Conservation (phyloP, 495 filamentous ascomycete genomes). For the Xylaria telfairii region DNA sequence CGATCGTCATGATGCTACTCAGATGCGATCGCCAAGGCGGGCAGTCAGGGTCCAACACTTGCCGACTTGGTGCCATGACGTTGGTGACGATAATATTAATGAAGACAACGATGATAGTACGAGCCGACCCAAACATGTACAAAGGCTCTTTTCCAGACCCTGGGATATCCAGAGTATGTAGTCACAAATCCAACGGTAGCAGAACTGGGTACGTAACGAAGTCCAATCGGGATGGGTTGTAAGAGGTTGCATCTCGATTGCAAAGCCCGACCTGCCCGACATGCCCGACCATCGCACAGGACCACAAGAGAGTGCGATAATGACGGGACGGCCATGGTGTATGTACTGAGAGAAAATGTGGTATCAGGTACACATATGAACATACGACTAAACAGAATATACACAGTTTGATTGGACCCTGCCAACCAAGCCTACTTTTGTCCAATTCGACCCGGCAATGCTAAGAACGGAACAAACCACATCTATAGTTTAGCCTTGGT, state of each 20-base stretch:
- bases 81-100: neutral
- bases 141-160: neutral
- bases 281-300: neutral
- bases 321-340: neutral
- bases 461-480: conserved; percentile 2
- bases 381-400: conserved; percentile 14
- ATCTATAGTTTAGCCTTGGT: conserved; percentile 71
- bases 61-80: neutral
- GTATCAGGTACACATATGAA: conserved; percentile 7
- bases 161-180: neutral
- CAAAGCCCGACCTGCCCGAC: no score
- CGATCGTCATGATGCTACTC: neutral
- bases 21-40: neutral
- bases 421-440: conserved; percentile 9
- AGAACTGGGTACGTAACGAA: neutral
- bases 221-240: neutral
- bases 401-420: conserved; percentile 4
- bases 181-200: neutral
- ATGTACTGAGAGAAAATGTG: neutral
- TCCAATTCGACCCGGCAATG: conserved; percentile 21
- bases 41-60: neutral
- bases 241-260: neutral
- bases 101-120: neutral
- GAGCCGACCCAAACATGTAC: neutral
- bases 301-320: neutral